Evolutionary conservation across 176 grass and related monocot species (phyloP), one percentile per base, ranked within the genome.

Genomic region (Cenchrus americanus): DNA sequence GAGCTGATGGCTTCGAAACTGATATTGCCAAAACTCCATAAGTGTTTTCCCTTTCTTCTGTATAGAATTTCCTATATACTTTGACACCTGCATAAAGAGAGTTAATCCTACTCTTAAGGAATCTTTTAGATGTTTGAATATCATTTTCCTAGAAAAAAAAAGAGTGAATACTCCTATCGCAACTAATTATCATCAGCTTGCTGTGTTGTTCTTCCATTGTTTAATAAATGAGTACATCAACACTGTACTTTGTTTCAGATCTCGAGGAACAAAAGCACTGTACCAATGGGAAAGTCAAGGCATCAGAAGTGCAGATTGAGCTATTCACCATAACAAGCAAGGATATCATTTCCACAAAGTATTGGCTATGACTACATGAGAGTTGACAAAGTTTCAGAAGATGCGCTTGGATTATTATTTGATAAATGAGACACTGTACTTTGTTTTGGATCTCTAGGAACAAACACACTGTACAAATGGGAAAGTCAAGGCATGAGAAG

Each of bases 1-100:
- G 96, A 27, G 40, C 75, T 71, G 49, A 47, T 52, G 66, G 79
- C 69, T 93, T 95, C 73, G 82, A 85, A 86, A 98, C 85, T 77
- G 83, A 90, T 81, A 98, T 93, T n/a, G 93, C 93, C 46, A 95
- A 80, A 43, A 95, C 93, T 52, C 96, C 96, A 83, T 75, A 83
- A 43, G 81, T 76, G 14, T 64, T 92, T 46, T 95, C 91, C 63
- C 85, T 95, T 80, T 95, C 91, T 65, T 88, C 89, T 30, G 89
- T 80, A 73, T 98, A 95, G 74, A 98, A 93, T 73, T 95, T 92
- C 67, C 93, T 93, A 58, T 95, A 95, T 50, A 98, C 88, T 77
- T 89, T 44, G 21, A 95, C 87, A 80, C 93, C 96, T 93, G 83
- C 18, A 93, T 21, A 86, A 11, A 79, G 32, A 87, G 34, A 87